A percentile compares a stretch with the other conserved stretches of the same genome.
These are phyloP conservation scores for Beauveria medogensis DNA, from an alignment of 2,329 filamentous ascomycete genomes.

Conservation along the genomic window DNA sequence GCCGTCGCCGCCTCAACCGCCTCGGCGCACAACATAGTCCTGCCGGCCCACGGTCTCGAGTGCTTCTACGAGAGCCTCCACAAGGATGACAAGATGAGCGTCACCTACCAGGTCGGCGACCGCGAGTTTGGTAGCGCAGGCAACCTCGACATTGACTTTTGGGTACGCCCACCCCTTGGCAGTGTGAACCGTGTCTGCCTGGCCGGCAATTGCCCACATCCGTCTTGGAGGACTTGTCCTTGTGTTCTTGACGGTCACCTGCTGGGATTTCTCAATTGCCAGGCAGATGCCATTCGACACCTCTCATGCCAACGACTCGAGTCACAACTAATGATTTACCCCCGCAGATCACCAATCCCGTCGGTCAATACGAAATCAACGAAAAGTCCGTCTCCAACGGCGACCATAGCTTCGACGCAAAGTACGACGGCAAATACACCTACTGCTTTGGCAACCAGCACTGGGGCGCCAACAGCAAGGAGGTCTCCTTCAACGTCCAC, in stretches of 20 bases:
- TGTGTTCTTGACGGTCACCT: background rate
- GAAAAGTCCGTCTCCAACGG: constrained; percentile 78
- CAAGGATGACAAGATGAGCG: constrained; percentile 94
- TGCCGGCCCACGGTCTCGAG: constrained; percentile 86
- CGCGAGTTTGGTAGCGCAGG: constrained; percentile 90
- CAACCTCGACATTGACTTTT: constrained; percentile 95
- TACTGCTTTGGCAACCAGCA: constrained; percentile 99
- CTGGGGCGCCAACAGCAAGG: constrained; percentile 93
- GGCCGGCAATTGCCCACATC: background rate
- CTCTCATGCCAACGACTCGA: background rate
- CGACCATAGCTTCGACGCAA: constrained; percentile 85
- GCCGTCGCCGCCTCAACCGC: constrained; percentile 45
- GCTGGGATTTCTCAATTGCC: background rate
- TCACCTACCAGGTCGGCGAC: constrained; percentile 97
- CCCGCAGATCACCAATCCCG: constrained; percentile 66
- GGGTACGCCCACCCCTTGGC: constrained; percentile 52
- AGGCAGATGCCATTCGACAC: background rate
- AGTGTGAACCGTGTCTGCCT: background rate
- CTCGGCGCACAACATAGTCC: constrained; percentile 89
- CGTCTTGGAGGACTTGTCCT: background rate
- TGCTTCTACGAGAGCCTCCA: constrained; percentile 95
- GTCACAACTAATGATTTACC: constrained; percentile 13
- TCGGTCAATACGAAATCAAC: constrained; percentile 66
- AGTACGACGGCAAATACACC: constrained; percentile 76
- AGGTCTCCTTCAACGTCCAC: constrained; percentile 98